phyloP scores from a whole-genome alignment of 1,139 yeast genomes.

The Hansenula lynferdii region DNA sequence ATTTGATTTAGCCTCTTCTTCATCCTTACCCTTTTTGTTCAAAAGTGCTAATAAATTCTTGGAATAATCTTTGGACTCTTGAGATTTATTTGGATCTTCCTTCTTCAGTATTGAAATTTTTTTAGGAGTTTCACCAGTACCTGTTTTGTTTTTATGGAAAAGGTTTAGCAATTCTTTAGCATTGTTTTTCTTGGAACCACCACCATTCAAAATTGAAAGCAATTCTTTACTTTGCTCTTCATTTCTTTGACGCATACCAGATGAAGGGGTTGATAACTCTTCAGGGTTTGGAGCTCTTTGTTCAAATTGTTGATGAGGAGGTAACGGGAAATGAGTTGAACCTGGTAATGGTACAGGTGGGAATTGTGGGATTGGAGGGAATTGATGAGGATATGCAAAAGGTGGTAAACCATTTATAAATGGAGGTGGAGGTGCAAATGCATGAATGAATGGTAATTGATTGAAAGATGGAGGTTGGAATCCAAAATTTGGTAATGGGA shows the following conservation, averaged over 20 bases:
- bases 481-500: conserved; percentile 13
- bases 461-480: conserved; percentile 23
- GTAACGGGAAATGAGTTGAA: conserved; percentile 14
- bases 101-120: conserved; percentile 10
- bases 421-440: conserved; percentile 25
- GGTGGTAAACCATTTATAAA: conserved; percentile 12
- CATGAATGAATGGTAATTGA: conserved; percentile 28
- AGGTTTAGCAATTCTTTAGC: conserved; percentile 38
- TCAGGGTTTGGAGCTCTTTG: conserved; percentile 37
- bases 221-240: conserved; percentile 47
- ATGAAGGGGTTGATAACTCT: conserved; percentile 38
- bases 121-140: conserved; percentile 6
- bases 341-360: conserved; percentile 2
- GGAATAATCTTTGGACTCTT: conserved; percentile 5
- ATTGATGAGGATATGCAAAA: too few relatives aligned
- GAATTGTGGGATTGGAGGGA: conserved; percentile 1
- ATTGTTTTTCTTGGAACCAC: conserved; percentile 27
- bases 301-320: conserved; percentile 20
- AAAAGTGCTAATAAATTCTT: conserved; percentile 14
- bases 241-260: conserved; percentile 29
- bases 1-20: not conserved
- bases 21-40: conserved; percentile 8
- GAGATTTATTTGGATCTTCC: conserved; percentile 1
- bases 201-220: conserved; percentile 41
- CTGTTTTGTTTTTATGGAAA: conserved; percentile 23